Conservation (phyloP, 257 asterid genomes). For the Agastache rugosa region DNA sequence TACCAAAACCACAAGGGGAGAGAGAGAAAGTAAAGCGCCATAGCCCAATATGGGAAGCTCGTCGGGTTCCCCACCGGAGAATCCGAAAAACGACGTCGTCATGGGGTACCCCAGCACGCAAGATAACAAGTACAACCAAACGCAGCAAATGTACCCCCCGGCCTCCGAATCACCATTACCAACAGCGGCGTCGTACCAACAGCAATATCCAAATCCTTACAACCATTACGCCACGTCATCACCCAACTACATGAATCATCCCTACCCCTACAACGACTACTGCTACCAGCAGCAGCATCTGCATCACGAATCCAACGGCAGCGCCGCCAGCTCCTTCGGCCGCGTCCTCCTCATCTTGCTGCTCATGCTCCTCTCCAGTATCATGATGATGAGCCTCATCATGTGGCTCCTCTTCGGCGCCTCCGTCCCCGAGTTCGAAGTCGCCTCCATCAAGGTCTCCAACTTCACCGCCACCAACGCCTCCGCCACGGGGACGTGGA, state of each 20-base stretch:
- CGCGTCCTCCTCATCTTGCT: slow-evolving; percentile 46
- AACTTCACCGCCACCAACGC: slow-evolving; percentile 37
- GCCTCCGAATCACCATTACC: neutral
- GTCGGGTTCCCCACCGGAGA: slow-evolving; percentile 27
- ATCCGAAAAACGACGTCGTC: slow-evolving; percentile 20
- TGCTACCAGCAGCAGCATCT: slow-evolving; percentile 31
- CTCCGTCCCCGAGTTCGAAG: slow-evolving; percentile 47
- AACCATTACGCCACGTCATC: neutral
- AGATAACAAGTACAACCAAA: slow-evolving; percentile 31
- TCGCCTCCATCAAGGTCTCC: slow-evolving; percentile 43
- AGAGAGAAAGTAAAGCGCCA: neutral
- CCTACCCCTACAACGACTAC: slow-evolving; percentile 9
- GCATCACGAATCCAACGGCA: slow-evolving; percentile 27
- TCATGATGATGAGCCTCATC: slow-evolving; percentile 50
- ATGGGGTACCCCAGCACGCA: slow-evolving; percentile 50
- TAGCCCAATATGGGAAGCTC: slow-evolving; percentile 36
- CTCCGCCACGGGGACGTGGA: slow-evolving; percentile 38
- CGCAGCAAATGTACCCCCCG: slow-evolving; percentile 29
- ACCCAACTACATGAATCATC: too few relatives aligned
- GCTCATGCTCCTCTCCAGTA: slow-evolving; percentile 41
- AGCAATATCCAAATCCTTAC: neutral
- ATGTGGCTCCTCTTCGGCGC: slow-evolving; percentile 62
- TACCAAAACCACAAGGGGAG: slow-evolving; percentile 23
- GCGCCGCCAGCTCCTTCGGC: slow-evolving; percentile 38
- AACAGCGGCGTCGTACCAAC: too few relatives aligned